Percentiles rank a stretch among this genome's conserved stretches.
phyloP scores from a whole-genome alignment of 176 grass and related monocot species.

The Avena insularis region DNA sequence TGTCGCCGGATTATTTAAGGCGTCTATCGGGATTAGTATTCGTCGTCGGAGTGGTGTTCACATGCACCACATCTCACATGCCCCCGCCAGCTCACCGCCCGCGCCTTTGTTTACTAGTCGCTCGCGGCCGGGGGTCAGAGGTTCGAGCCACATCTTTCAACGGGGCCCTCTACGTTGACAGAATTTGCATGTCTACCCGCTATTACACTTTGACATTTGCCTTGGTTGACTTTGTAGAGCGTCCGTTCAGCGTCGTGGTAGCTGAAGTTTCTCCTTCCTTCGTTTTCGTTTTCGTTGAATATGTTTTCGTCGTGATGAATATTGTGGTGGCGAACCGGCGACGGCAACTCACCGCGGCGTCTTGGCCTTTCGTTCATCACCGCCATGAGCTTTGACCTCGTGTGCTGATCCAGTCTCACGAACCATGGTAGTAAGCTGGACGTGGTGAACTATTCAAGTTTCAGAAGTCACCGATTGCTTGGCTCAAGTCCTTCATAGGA shows the following conservation, averaged over 20 bases:
- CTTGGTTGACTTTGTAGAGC: not conserved
- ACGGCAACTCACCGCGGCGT: not conserved
- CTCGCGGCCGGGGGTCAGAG: slow-evolving; percentile 22
- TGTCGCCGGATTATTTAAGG: slow-evolving; percentile 43
- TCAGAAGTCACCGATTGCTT: not conserved
- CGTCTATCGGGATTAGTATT: not conserved
- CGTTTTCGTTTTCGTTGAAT: not conserved
- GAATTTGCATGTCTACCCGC: not conserved
- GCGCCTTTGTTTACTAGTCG: slow-evolving; percentile 39
- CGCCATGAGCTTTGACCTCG: not conserved
- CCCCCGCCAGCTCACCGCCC: slow-evolving; percentile 2
- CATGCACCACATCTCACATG: slow-evolving; percentile 42
- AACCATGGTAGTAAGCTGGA: not conserved
- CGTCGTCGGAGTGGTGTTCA: slow-evolving; percentile 36
- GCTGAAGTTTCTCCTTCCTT: not conserved
- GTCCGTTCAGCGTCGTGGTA: not conserved
- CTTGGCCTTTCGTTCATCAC: not conserved
- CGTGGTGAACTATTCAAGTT: not conserved
- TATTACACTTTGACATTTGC: not conserved
- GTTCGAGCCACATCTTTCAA: not conserved
- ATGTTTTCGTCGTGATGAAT: not conserved
- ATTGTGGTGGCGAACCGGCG: not conserved
- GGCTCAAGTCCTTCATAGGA: not conserved
- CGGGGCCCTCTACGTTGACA: not conserved
- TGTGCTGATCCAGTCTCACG: not conserved